These are phyloP conservation scores for Coemansia javaensis DNA, from an alignment of 192 early-diverging fungal species.

Conservation along the genomic window DNA sequence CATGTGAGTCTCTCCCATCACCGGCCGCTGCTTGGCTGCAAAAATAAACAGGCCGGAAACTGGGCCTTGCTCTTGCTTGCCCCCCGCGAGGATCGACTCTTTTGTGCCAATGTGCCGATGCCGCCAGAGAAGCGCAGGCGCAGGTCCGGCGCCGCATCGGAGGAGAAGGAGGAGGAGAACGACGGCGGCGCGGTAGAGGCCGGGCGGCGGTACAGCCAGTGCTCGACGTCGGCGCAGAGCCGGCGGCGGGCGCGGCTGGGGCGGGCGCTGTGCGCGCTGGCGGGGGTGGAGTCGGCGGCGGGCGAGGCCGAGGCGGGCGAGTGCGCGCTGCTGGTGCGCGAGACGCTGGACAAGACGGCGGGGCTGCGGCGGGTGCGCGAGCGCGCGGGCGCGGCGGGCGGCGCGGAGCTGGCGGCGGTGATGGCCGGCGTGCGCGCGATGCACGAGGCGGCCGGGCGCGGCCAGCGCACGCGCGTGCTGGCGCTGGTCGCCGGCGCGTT, in stretches of 20 bases:
- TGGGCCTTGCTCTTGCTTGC: no score
- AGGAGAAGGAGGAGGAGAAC: no score
- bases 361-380: background rate
- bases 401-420: conserved; percentile 3
- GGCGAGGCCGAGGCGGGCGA: conserved; percentile 1
- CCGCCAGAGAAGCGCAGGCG: no score
- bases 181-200: no score
- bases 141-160: no score
- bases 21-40: no score
- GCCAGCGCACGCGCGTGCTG: conserved; percentile 12
- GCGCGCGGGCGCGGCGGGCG: background rate
- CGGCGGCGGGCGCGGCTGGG: conserved; percentile 20
- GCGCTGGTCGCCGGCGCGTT: conserved; percentile 18
- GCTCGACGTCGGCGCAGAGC: conserved; percentile 22
- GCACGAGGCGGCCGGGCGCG: conserved; percentile 7
- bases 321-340: conserved; percentile 10
- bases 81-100: no score
- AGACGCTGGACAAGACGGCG: conserved; percentile 4
- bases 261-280: conserved; percentile 2
- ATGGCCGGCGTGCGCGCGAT: conserved; percentile 15
- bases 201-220: conserved; percentile 8
- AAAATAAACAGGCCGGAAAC: no score
- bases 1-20: no score
- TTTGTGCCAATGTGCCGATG: no score
- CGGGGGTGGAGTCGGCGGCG: background rate